Evolutionary conservation across 495 filamentous ascomycete species (phyloP).

Genomic region (Coniosporium apollinis): DNA sequence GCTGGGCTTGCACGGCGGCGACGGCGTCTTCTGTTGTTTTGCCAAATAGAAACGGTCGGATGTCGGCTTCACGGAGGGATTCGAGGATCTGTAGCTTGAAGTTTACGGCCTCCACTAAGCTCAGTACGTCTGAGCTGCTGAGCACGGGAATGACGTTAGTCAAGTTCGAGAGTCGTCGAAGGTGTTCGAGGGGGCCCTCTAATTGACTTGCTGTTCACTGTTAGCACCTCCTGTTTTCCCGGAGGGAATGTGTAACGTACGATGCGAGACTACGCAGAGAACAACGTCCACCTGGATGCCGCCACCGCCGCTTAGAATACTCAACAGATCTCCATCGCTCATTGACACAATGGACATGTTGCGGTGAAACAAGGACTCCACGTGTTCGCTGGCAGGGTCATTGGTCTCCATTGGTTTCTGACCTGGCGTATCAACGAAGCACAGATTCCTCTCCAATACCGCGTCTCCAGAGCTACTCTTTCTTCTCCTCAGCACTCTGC

Average conservation of each 20-base stretch:
- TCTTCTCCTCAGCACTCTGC: slow-evolving; percentile 47
- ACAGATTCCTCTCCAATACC: slow-evolving; percentile 82
- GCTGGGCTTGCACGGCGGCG: slow-evolving; percentile 6
- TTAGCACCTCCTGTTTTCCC: too few species aligned
- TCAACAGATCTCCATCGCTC: slow-evolving; percentile 58
- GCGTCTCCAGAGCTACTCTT: slow-evolving; percentile 70
- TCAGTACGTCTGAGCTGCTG: slow-evolving; percentile 57
- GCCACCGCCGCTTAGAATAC: slow-evolving; percentile 68
- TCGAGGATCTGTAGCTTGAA: slow-evolving; percentile 45
- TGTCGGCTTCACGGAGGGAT: slow-evolving; percentile 41
- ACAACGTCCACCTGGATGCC: slow-evolving; percentile 81
- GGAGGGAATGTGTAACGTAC: too few species aligned
- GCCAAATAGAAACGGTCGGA: slow-evolving; percentile 56
- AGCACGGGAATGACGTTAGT: slow-evolving; percentile 82
- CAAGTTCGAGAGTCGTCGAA: slow-evolving; percentile 41
- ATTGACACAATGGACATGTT: slow-evolving; percentile 40
- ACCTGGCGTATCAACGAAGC: slow-evolving; percentile 86
- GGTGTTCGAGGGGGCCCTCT: too few species aligned
- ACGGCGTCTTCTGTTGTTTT: slow-evolving; percentile 12
- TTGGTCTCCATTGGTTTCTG: slow-evolving; percentile 42
- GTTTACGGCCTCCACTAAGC: slow-evolving; percentile 36
- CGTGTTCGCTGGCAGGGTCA: slow-evolving; percentile 53
- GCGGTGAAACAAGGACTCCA: slow-evolving; percentile 54
- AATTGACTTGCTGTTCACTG: too few species aligned
- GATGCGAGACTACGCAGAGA: slow-evolving; percentile 66